Evolutionary conservation across 2,329 filamentous ascomycete genomes (phyloP), one percentile per base, ranked within the genome.

Genomic region (Neodidymelliopsis sp.): DNA sequence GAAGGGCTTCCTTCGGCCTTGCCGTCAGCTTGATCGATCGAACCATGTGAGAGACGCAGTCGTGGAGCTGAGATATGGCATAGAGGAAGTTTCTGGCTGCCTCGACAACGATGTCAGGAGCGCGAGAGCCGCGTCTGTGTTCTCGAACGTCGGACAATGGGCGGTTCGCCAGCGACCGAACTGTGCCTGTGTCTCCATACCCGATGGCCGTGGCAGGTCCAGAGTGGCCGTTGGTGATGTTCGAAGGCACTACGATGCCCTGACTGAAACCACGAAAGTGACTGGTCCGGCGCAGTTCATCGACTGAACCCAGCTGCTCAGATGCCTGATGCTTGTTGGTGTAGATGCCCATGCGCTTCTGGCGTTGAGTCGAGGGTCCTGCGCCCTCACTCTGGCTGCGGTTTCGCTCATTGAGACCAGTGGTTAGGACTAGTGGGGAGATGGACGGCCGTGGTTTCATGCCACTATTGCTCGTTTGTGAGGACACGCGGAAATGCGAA

Each of bases 401-500:
- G 55, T 80, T 84, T 8, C 87, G 81, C 67, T 91, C 88, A 56
- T 85, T 89, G 20, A 82, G 53, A 11, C 62, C 78, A 56, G 81
- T 93, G 13, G 84, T 85, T 44, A 89, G 86, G 2, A 86, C 71
- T 23, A 83, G 70, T n/a, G 83, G 90, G 72, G 89, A 85, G n/a
- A 91, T 81, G 2, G 86, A 84, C 1, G 91, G 89, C 47, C 87
- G 81, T 46, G 89, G 84, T 34, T 85, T 77, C 5, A 82, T 76
- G 2, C 81, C 60, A 76, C 59, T 81, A 18, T 59, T 88, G 44
- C 57, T 66, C 55, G 89, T 85, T 59, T 88, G 85, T 2, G 87
- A 90, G 3, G 87, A 76, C 1, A 86, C 86, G 22, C 92, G 85
- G 59, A 90, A 90, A 69, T 96, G 91, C 3, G 91, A 94, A 52